A percentile compares a stretch with the other conserved stretches of the same genome.
These are phyloP conservation scores for Trametes elegans DNA, from an alignment of 768 basidiomycete species.

Conservation along the genomic window DNA sequence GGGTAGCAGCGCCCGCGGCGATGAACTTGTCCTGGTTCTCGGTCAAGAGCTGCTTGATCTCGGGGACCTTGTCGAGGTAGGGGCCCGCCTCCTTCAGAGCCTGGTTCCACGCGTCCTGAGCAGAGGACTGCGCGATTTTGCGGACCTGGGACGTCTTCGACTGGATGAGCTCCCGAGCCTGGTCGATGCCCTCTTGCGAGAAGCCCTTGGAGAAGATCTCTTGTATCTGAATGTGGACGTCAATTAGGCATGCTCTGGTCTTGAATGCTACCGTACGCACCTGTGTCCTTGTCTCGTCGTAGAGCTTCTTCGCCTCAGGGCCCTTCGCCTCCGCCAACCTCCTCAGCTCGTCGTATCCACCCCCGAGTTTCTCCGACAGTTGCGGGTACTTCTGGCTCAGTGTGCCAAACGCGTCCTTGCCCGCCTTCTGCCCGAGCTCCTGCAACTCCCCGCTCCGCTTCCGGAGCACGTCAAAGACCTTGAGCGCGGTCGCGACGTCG, in stretches of 20 bases:
- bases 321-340: conserved; percentile 26
- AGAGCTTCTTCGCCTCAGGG: conserved; percentile 33
- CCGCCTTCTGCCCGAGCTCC: conserved; percentile 31
- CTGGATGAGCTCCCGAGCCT: conserved; percentile 27
- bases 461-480: conserved; percentile 28
- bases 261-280: not conserved
- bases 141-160: conserved; percentile 27
- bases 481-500: conserved; percentile 29
- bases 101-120: conserved; percentile 28
- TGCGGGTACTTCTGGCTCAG: conserved; percentile 32
- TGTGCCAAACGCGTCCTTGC: conserved; percentile 25
- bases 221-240: conserved; percentile 16
- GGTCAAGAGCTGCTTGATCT: conserved; percentile 27
- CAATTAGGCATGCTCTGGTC: not conserved
- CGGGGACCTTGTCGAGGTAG: conserved; percentile 30
- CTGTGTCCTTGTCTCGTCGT: conserved; percentile 26
- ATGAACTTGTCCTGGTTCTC: conserved; percentile 29
- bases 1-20: conserved; percentile 16
- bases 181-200: conserved; percentile 25
- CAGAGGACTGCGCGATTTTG: conserved; percentile 23
- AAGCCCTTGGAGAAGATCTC: conserved; percentile 31
- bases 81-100: conserved; percentile 25
- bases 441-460: conserved; percentile 28
- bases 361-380: conserved; percentile 30
- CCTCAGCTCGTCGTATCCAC: conserved; percentile 30